Evolutionary conservation across 1,139 yeast species (phyloP).

Genomic region (Hemisphaericaspora subhashii): DNA sequence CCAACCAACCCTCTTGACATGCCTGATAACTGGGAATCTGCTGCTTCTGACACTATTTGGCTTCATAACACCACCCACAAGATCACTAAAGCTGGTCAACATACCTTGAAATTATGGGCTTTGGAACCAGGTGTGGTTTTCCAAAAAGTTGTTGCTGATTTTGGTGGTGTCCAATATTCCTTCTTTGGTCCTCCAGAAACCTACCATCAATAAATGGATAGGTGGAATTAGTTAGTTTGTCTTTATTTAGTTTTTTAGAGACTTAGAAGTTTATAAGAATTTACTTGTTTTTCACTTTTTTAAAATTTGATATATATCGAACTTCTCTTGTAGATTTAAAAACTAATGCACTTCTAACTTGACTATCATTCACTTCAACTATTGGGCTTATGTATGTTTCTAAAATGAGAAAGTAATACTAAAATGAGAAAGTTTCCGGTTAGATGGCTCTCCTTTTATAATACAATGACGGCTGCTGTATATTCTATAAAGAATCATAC

Average conservation of each 20-base stretch:
- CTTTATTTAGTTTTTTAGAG: background rate
- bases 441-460: no score
- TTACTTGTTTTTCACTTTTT: background rate
- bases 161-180: constrained; percentile 17
- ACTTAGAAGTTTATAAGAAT: background rate
- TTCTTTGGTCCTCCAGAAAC: constrained; percentile 20
- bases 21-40: constrained; percentile 18
- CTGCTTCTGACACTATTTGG: constrained; percentile 18
- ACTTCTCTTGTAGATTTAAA: background rate
- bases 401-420: no score
- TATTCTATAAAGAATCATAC: no score
- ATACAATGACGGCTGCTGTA: no score
- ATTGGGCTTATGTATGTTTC: no score
- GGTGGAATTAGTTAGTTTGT: background rate
- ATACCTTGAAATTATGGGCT: constrained; percentile 17
- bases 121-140: constrained; percentile 16
- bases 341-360: no score
- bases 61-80: constrained; percentile 16
- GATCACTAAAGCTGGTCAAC: constrained; percentile 13
- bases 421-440: no score
- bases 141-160: constrained; percentile 16
- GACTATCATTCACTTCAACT: no score
- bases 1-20: constrained; percentile 14
- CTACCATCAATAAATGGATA: constrained; percentile 5
- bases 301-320: no score